A percentile compares a stretch with the other conserved stretches of the same genome.
Evolutionary conservation across 805 yeast genomes (phyloP).

Genomic region (Sugiyamaella americana): DNA sequence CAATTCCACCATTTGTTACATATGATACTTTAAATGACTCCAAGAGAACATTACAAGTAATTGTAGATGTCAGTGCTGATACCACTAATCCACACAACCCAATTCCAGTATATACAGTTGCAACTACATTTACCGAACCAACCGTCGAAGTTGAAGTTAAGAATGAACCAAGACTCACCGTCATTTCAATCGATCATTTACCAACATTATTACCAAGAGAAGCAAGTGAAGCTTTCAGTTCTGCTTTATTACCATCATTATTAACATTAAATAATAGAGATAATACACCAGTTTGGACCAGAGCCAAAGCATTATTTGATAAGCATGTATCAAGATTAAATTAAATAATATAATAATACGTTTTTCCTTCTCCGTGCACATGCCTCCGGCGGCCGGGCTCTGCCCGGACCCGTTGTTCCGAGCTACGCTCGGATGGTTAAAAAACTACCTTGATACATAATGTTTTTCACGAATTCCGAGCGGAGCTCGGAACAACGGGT

Average conservation of each 20-base stretch:
- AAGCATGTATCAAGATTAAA: conserved; percentile 72
- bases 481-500: too few species aligned
- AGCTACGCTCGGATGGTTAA: too few species aligned
- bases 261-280: conserved; percentile 77
- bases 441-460: not conserved
- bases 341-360: too few species aligned
- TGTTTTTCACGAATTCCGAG: not conserved
- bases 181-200: conserved; percentile 91
- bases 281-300: conserved; percentile 84
- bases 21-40: conserved; percentile 56
- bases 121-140: conserved; percentile 87
- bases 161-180: conserved; percentile 80
- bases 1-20: conserved; percentile 88
- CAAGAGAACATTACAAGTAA: conserved; percentile 76
- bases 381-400: too few species aligned
- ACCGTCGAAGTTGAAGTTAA: conserved; percentile 78
- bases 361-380: too few species aligned
- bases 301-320: conserved; percentile 77
- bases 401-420: too few species aligned
- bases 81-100: conserved; percentile 99
- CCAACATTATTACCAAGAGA: conserved; percentile 96
- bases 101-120: conserved; percentile 83
- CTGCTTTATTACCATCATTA: conserved; percentile 83
- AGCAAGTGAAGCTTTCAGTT: conserved; percentile 85
- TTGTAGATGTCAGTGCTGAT: conserved; percentile 97